A percentile compares a stretch with the other conserved stretches of the same genome.
phyloP scores from a whole-genome alignment of 176 grass and related monocot genomes.

The Puccinellia tenuiflora region DNA sequence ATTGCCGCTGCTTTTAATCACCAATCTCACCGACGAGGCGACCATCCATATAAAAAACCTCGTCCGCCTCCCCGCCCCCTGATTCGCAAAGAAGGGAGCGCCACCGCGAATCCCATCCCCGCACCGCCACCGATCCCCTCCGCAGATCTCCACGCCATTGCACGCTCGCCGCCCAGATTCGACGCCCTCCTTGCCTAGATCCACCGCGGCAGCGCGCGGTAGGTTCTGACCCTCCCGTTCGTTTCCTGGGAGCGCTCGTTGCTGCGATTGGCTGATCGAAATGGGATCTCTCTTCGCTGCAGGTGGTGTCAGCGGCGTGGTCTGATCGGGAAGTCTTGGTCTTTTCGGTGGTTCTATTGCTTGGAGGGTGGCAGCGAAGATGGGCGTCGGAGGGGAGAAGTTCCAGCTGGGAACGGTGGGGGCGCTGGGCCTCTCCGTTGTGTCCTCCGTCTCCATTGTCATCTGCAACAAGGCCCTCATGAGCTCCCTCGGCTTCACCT shows the following conservation, averaged over 20 bases:
- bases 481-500: constrained; percentile 91
- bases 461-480: constrained; percentile 99
- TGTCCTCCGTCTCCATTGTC: constrained; percentile 96
- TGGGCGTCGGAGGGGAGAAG: constrained; percentile 73
- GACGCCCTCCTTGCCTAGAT: constrained; percentile 20
- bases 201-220: constrained; percentile 16
- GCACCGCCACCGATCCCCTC: constrained; percentile 23
- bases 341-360: background rate
- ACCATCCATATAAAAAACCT: constrained; percentile 34
- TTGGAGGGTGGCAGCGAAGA: constrained; percentile 31
- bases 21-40: constrained; percentile 36
- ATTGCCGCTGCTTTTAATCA: background rate
- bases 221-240: background rate
- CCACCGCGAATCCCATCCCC: constrained; percentile 19
- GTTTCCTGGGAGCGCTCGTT: background rate
- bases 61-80: constrained; percentile 22
- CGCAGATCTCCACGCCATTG: constrained; percentile 41
- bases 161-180: constrained; percentile 22
- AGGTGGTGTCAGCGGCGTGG: constrained; percentile 30
- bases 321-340: constrained; percentile 21
- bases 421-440: constrained; percentile 84
- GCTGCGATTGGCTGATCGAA: constrained; percentile 27
- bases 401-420: constrained; percentile 96
- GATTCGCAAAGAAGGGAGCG: constrained; percentile 28
- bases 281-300: constrained; percentile 13